Percentiles rank a stretch among this genome's conserved stretches.
These are phyloP conservation scores for Apiospora koreana DNA, from an alignment of 2,329 filamentous ascomycete species.

Conservation along the genomic window DNA sequence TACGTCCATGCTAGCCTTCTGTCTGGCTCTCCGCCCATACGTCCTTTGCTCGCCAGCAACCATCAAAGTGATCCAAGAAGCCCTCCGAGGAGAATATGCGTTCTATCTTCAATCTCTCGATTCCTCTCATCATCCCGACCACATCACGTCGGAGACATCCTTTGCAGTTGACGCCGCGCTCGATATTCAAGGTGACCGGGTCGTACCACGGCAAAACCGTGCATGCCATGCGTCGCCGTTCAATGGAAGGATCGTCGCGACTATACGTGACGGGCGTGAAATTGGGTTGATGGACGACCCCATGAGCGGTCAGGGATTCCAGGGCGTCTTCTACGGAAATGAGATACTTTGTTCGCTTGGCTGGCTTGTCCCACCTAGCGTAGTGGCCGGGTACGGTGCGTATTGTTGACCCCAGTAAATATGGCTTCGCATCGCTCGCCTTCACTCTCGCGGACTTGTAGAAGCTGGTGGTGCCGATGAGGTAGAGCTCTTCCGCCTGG, in stretches of 20 bases:
- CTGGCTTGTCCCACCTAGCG: neutral
- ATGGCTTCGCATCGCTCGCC: neutral
- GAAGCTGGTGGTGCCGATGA: neutral
- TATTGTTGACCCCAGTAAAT: neutral
- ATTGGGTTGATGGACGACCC: neutral
- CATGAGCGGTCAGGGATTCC: neutral
- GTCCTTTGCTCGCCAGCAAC: too few species aligned
- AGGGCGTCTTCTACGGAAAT: neutral
- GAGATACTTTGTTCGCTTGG: neutral
- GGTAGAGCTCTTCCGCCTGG: neutral
- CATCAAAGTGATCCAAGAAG: too few species aligned
- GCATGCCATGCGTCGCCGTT: neutral
- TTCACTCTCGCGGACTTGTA: neutral
- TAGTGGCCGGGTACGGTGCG: neutral
- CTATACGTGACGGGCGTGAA: neutral
- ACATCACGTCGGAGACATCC: neutral
- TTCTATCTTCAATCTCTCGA: too few species aligned
- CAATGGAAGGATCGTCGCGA: too few species aligned
- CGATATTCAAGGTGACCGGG: neutral
- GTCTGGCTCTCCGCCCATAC: too few species aligned
- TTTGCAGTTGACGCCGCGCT: neutral
- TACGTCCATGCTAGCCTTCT: too few species aligned
- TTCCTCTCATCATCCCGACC: too few species aligned
- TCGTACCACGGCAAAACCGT: neutral
- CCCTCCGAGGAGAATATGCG: too few species aligned